phyloP scores from a whole-genome alignment of 164 flowering plant genomes.

The Warburgia ugandensis region DNA sequence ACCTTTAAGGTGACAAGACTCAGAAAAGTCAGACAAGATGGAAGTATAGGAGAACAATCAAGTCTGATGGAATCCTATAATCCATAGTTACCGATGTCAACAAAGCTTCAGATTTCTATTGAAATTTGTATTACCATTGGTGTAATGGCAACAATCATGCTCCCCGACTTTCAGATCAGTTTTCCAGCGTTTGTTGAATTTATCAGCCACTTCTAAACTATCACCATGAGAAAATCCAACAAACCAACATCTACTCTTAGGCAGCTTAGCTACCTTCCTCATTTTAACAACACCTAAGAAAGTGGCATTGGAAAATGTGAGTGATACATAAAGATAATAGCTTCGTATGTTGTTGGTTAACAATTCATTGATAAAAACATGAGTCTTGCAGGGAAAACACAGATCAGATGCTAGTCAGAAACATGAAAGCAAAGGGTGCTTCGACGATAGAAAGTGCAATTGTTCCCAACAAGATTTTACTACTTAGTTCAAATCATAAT shows the following conservation, averaged over 20 bases:
- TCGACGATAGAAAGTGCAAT: too few relatives aligned
- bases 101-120: background rate
- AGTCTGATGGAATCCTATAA: background rate
- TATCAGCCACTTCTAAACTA: conserved; percentile 26
- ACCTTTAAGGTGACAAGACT: conserved; percentile 24
- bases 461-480: too few relatives aligned
- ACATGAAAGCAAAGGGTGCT: too few relatives aligned
- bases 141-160: conserved; percentile 74
- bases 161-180: conserved; percentile 48
- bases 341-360: too few relatives aligned
- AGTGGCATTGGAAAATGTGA: too few relatives aligned
- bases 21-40: background rate
- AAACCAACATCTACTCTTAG: conserved; percentile 56
- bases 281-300: conserved; percentile 39
- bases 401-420: too few relatives aligned
- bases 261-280: conserved; percentile 54
- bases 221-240: conserved; percentile 38
- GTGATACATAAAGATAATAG: too few relatives aligned
- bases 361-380: too few relatives aligned
- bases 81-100: background rate
- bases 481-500: too few relatives aligned
- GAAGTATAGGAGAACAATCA: background rate
- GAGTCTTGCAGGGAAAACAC: too few relatives aligned
- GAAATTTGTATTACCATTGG: conserved; percentile 37
- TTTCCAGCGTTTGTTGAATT: conserved; percentile 48